Evolutionary conservation across 2,329 filamentous ascomycete genomes (phyloP).

Genomic region (Fusarium sp.): DNA sequence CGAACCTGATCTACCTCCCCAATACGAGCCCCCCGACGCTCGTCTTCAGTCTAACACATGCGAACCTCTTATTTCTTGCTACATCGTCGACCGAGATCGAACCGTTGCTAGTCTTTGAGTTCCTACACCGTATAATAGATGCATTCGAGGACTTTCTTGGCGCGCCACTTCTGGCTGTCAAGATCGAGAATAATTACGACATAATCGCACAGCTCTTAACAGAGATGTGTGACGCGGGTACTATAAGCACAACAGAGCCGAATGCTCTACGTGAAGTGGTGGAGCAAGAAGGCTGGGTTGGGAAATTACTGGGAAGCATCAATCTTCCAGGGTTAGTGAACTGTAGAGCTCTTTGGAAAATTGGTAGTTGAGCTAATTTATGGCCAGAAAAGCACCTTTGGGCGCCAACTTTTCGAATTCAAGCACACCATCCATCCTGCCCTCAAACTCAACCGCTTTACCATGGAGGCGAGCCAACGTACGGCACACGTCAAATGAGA

Average conservation of each 20-base stretch:
- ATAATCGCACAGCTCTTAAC: slow-evolving; percentile 91
- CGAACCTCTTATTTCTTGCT: slow-evolving; percentile 86
- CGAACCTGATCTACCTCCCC: slow-evolving; percentile 86
- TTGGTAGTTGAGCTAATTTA: slow-evolving; percentile 16
- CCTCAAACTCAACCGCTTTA: slow-evolving; percentile 67
- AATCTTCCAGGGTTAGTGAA: slow-evolving; percentile 76
- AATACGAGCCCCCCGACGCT: slow-evolving; percentile 87
- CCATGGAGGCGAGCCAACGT: slow-evolving; percentile 95
- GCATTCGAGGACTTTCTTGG: slow-evolving; percentile 94
- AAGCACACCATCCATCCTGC: slow-evolving; percentile 54
- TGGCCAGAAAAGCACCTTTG: slow-evolving; percentile 56
- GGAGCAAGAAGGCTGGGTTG: slow-evolving; percentile 90
- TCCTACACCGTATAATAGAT: slow-evolving; percentile 92
- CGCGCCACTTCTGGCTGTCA: slow-evolving; percentile 83
- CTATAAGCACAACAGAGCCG: slow-evolving; percentile 89
- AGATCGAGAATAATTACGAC: slow-evolving; percentile 92
- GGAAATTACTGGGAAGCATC: slow-evolving; percentile 88
- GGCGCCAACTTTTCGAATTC: slow-evolving; percentile 54
- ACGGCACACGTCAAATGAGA: slow-evolving; percentile 93
- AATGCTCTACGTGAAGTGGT: slow-evolving; percentile 93
- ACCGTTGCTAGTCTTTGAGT: slow-evolving; percentile 90
- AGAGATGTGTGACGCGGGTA: slow-evolving; percentile 96
- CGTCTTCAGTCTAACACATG: slow-evolving; percentile 88
- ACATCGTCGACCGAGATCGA: slow-evolving; percentile 89
- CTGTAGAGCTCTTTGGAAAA: neutral